Conservation (phyloP, 805 yeast species). For the Nakazawaea peltata region DNA sequence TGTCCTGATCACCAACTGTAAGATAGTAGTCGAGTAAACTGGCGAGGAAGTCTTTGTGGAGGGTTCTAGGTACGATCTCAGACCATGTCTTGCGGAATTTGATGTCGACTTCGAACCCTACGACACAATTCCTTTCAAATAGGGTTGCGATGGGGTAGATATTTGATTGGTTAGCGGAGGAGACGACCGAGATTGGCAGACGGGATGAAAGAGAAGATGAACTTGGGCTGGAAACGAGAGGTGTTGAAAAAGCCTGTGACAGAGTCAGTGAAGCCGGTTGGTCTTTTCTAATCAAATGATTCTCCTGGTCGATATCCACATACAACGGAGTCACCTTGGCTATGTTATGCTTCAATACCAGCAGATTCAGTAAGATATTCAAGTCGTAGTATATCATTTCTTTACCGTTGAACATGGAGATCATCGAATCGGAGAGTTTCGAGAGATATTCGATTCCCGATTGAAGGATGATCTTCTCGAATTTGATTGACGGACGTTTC, state of each 20-base stretch:
- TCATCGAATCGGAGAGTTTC: constrained; percentile 17
- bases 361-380: constrained; percentile 13
- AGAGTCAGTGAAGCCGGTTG: too few species aligned
- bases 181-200: too few species aligned
- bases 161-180: constrained; percentile 24
- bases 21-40: constrained; percentile 41
- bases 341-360: constrained; percentile 11
- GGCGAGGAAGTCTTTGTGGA: constrained; percentile 34
- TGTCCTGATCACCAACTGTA: constrained; percentile 10
- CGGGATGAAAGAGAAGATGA: too few species aligned
- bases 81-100: constrained; percentile 9
- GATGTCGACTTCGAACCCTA: constrained; percentile 40
- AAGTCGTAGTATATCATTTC: constrained; percentile 22
- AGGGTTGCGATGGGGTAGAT: constrained; percentile 44
- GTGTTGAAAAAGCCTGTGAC: too few species aligned
- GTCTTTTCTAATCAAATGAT: too few species aligned
- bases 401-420: constrained; percentile 25
- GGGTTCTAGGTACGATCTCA: constrained; percentile 20
- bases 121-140: constrained; percentile 36
- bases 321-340: constrained; percentile 19
- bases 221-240: too few species aligned
- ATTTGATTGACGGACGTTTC: constrained; percentile 12
- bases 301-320: constrained; percentile 24
- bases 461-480: constrained; percentile 17
- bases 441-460: constrained; percentile 23